Percentiles rank a stretch among this genome's conserved stretches.
phyloP scores from a whole-genome alignment of 129 eudicot species.

The Helichrysum umbraculigerum region DNA sequence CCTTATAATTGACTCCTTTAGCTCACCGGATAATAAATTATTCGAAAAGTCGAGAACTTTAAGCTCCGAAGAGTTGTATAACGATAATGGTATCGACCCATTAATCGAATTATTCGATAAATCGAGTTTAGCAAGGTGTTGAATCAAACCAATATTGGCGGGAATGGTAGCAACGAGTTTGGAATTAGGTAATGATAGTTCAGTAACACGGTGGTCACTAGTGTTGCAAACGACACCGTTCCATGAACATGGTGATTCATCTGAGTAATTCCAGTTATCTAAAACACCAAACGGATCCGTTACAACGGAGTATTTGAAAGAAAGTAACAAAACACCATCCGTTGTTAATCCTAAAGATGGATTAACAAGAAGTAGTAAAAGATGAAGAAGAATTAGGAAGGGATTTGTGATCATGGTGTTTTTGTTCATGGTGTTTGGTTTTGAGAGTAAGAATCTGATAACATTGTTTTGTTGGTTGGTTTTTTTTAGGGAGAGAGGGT shows the following conservation, averaged over 20 bases:
- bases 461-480: slow-evolving; percentile 29
- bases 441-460: slow-evolving; percentile 30
- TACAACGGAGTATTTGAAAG: slow-evolving; percentile 61
- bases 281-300: slow-evolving; percentile 73
- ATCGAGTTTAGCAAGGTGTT: slow-evolving; percentile 48
- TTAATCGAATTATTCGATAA: slow-evolving; percentile 82
- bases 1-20: slow-evolving; percentile 51
- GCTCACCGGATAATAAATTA: slow-evolving; percentile 75
- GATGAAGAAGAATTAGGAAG: slow-evolving; percentile 27
- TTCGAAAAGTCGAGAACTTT: slow-evolving; percentile 60
- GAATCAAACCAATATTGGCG: slow-evolving; percentile 62
- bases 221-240: slow-evolving; percentile 57
- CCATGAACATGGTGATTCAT: slow-evolving; percentile 81
- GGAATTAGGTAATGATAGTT: slow-evolving; percentile 64
- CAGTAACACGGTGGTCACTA: slow-evolving; percentile 43
- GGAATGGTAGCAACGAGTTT: slow-evolving; percentile 69
- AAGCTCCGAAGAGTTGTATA: slow-evolving; percentile 49
- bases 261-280: slow-evolving; percentile 54
- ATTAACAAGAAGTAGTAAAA: slow-evolving; percentile 24
- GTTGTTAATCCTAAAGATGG: slow-evolving; percentile 43
- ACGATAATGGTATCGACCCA: slow-evolving; percentile 67
- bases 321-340: slow-evolving; percentile 71
- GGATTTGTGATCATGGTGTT: slow-evolving; percentile 28
- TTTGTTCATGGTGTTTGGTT: slow-evolving; percentile 41
- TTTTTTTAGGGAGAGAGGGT: slow-evolving; percentile 29